Conservation (phyloP, 2,329 filamentous ascomycete species). For the Calonectria pseudoreteaudii region DNA sequence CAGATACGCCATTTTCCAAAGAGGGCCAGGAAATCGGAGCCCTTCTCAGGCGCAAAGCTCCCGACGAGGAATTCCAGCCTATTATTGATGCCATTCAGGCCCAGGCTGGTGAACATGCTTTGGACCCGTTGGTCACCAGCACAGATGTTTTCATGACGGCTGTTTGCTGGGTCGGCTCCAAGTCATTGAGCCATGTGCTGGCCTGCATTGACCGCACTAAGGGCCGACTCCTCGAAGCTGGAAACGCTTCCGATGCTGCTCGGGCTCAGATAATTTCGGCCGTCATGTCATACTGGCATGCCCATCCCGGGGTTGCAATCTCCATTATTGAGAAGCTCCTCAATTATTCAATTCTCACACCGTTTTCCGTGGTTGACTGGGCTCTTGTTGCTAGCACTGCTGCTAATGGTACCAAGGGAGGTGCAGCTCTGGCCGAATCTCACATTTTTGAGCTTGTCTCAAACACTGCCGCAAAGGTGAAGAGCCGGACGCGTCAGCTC, state of each 20-base stretch:
- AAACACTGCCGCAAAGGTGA: constrained; percentile 91
- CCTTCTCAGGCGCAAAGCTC: constrained; percentile 84
- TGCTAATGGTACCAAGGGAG: constrained; percentile 62
- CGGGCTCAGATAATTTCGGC: constrained; percentile 90
- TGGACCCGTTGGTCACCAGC: constrained; percentile 86
- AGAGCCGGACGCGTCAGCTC: constrained; percentile 85
- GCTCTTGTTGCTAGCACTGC: constrained; percentile 73
- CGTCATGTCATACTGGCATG: constrained; percentile 92
- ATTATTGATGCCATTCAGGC: constrained; percentile 84
- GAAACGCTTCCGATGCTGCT: constrained; percentile 78
- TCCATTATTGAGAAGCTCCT: constrained; percentile 96
- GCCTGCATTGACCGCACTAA: constrained; percentile 97
- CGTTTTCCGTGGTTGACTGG: constrained; percentile 89
- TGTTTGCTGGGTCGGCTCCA: constrained; percentile 93
- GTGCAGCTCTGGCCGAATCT: constrained; percentile 75
- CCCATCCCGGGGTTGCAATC: constrained; percentile 91
- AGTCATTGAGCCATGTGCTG: constrained; percentile 94
- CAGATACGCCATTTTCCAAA: constrained; percentile 82
- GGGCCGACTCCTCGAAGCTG: constrained; percentile 84
- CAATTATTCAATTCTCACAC: constrained; percentile 95
- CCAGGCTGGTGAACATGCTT: constrained; percentile 76
- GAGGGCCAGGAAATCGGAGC: constrained; percentile 86
- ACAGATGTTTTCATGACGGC: constrained; percentile 95
- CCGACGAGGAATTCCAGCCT: constrained; percentile 87
- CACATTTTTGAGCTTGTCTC: constrained; percentile 92